These are phyloP conservation scores for Phytopythium montanum DNA, from an alignment of 352 stramenopile species.

Conservation along the genomic window DNA sequence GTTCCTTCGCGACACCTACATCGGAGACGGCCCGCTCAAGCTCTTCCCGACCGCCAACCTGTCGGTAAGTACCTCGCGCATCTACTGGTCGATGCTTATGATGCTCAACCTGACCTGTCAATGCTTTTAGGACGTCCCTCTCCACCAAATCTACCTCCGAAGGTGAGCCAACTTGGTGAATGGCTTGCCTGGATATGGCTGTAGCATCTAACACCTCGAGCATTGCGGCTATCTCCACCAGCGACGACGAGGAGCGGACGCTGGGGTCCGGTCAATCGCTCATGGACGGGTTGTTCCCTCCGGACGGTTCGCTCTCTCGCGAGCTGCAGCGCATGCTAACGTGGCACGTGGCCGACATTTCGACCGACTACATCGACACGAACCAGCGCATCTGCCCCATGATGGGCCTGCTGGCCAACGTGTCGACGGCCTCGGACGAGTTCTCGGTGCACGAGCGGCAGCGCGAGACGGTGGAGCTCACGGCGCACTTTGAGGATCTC, in stretches of 20 bases:
- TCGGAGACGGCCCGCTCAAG: constrained; percentile 66
- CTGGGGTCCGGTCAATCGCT: constrained; percentile 80
- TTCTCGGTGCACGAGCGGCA: constrained; percentile 51
- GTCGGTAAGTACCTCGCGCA: constrained; percentile 32
- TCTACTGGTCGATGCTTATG: neutral
- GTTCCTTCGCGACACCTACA: constrained; percentile 65
- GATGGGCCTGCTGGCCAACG: constrained; percentile 64
- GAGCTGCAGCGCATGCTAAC: constrained; percentile 63
- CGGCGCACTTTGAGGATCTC: constrained; percentile 52
- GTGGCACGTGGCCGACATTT: constrained; percentile 73
- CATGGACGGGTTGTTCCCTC: constrained; percentile 75
- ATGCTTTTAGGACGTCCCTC: constrained; percentile 28
- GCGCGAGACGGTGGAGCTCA: constrained; percentile 38
- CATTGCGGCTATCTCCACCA: constrained; percentile 9
- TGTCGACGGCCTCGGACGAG: constrained; percentile 49
- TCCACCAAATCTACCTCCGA: constrained; percentile 67
- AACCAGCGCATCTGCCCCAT: constrained; percentile 80
- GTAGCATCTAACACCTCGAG: neutral
- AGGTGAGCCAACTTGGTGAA: constrained; percentile 14
- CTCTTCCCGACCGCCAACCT: constrained; percentile 64
- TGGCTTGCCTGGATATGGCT: neutral
- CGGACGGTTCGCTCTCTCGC: constrained; percentile 36
- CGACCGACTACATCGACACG: constrained; percentile 75
- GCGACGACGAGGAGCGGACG: constrained; percentile 82
- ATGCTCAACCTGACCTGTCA: neutral